Evolutionary conservation across 257 asterid species (phyloP).

Genomic region (Jacaranda mimosifolia): DNA sequence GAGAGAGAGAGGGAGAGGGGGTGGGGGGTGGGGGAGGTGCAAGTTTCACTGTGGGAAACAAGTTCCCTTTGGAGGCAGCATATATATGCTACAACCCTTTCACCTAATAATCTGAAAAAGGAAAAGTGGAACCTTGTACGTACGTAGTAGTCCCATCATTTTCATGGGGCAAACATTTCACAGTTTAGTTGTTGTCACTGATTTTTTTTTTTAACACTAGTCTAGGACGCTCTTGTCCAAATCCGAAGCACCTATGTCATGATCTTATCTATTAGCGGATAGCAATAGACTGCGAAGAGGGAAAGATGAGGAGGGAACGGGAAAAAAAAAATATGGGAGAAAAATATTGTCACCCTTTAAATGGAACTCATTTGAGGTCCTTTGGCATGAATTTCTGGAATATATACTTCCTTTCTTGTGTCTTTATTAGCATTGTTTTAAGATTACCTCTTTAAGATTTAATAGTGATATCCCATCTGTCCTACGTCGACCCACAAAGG

Average conservation of each 20-base stretch:
- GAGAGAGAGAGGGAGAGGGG: no score
- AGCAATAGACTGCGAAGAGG: neutral
- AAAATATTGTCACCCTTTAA: neutral
- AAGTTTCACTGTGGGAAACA: constrained; percentile 45
- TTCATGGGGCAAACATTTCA: constrained; percentile 39
- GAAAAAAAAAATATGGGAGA: neutral
- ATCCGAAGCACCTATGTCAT: constrained; percentile 21
- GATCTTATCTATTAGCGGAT: constrained; percentile 30
- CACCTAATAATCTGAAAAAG: constrained; percentile 18
- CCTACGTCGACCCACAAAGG: neutral
- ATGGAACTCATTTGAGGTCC: neutral
- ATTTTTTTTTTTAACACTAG: neutral
- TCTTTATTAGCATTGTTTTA: neutral
- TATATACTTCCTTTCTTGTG: neutral
- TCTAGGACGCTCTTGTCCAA: constrained; percentile 28
- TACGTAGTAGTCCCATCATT: constrained; percentile 39
- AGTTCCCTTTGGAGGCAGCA: constrained; percentile 46
- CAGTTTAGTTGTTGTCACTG: constrained; percentile 41
- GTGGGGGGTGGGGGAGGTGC: neutral
- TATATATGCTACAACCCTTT: constrained; percentile 27
- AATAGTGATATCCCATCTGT: neutral
- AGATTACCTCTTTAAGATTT: constrained; percentile 1
- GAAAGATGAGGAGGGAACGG: neutral
- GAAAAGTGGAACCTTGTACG: constrained; percentile 15
- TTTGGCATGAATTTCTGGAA: neutral